Evolutionary conservation across 1,284 basidiomycete genomes (phyloP).

Genomic region (Puccinia triticina): DNA sequence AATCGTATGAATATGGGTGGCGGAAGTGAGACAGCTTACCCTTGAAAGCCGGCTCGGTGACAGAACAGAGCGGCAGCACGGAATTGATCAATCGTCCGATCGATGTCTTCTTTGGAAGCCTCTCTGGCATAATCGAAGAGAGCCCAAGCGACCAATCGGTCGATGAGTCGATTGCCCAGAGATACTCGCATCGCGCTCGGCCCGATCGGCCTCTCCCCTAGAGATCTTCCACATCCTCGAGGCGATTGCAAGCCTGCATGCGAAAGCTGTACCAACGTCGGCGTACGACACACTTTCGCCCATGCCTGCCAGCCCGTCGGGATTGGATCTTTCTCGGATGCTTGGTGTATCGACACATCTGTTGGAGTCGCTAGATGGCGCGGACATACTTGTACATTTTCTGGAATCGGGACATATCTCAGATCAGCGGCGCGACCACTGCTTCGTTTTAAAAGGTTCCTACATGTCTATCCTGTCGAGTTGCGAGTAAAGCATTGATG

Average conservation of each 20-base stretch:
- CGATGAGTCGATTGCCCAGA: constrained; percentile 19
- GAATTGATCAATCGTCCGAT: constrained; percentile 3
- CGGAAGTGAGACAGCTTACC: constrained; percentile 15
- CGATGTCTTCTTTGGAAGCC: constrained; percentile 20
- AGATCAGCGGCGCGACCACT: neutral
- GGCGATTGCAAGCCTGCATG: constrained; percentile 36
- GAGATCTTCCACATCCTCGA: constrained; percentile 11
- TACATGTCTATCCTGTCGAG: no score
- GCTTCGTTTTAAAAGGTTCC: neutral
- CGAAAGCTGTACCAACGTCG: constrained; percentile 20
- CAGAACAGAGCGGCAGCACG: neutral
- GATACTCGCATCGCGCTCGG: constrained; percentile 16
- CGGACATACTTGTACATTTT: constrained; percentile 34
- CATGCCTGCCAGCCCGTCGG: constrained; percentile 24
- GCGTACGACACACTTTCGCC: constrained; percentile 10
- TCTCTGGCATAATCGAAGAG: constrained; percentile 21
- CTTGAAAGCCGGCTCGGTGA: constrained; percentile 37
- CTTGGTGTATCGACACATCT: constrained; percentile 9
- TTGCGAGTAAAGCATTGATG: neutral
- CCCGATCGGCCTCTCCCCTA: constrained; percentile 19
- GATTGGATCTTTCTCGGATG: neutral
- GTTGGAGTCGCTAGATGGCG: constrained; percentile 21
- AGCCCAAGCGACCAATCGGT: neutral
- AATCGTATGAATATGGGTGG: neutral
- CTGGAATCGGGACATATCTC: neutral